Evolutionary conservation across 345 rosid genomes (phyloP).

Genomic region (Eucalyptus fibrosa): DNA sequence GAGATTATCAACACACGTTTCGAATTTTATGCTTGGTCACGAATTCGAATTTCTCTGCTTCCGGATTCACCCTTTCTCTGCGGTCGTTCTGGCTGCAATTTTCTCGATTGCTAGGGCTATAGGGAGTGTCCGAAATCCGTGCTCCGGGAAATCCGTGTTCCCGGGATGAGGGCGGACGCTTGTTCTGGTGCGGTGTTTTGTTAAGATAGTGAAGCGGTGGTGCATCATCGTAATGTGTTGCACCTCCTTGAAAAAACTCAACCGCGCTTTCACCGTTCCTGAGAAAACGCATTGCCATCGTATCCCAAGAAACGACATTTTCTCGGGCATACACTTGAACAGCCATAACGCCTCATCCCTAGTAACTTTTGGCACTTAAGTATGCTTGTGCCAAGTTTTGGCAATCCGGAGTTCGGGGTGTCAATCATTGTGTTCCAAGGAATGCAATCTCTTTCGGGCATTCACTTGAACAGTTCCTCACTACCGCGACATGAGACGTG

Average conservation of each 20-base stretch:
- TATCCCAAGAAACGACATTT: constrained; percentile 36
- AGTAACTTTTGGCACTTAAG: neutral
- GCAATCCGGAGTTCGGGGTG: too few species aligned
- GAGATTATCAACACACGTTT: too few species aligned
- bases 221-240: neutral
- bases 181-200: neutral
- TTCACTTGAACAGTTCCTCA: constrained; percentile 40
- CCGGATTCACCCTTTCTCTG: neutral
- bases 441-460: constrained; percentile 41
- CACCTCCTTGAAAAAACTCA: constrained; percentile 35
- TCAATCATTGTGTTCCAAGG: constrained; percentile 65
- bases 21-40: too few species aligned
- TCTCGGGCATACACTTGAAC: constrained; percentile 35
- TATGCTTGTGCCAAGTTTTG: too few species aligned
- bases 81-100: neutral
- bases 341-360: constrained; percentile 41
- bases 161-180: neutral
- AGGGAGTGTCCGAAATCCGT: neutral
- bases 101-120: neutral
- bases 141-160: neutral
- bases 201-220: neutral
- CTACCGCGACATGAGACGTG: constrained; percentile 29
- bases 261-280: constrained; percentile 38
- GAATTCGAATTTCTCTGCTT: neutral
- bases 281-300: constrained; percentile 47